These are phyloP conservation scores for Neospermospora avenae DNA, from an alignment of 2,329 filamentous ascomycete species.

Conservation along the genomic window DNA sequence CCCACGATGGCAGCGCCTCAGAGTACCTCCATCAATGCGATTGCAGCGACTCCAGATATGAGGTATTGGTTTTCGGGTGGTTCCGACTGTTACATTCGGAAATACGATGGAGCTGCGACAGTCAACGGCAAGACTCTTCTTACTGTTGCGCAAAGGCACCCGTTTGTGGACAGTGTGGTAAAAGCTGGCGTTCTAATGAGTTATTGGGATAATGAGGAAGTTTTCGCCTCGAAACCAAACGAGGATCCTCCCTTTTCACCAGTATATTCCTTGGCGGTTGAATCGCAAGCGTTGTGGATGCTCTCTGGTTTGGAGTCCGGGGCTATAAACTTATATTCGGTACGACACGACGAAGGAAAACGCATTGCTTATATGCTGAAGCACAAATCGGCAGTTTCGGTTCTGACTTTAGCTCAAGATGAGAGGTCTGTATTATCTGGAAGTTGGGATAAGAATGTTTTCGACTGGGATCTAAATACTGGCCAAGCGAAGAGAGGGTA, in stretches of 20 bases:
- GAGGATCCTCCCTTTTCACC: conserved; percentile 72
- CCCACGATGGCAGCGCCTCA: conserved; percentile 96
- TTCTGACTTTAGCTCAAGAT: conserved; percentile 76
- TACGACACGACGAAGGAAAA: conserved; percentile 92
- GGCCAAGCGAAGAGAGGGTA: conserved; percentile 75
- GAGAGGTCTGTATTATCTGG: conserved; percentile 87
- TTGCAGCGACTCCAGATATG: conserved; percentile 89
- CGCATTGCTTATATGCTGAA: conserved; percentile 76
- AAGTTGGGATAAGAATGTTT: conserved; percentile 92
- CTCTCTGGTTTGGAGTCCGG: conserved; percentile 88
- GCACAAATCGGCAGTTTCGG: conserved; percentile 89
- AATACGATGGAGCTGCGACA: conserved; percentile 92
- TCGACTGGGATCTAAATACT: conserved; percentile 93
- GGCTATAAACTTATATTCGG: conserved; percentile 87
- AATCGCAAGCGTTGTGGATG: conserved; percentile 87
- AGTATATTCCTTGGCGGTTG: conserved; percentile 89
- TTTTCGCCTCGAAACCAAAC: conserved; percentile 34
- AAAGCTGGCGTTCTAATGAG: conserved; percentile 93
- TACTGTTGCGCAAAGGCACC: conserved; percentile 92
- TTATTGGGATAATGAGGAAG: conserved; percentile 98
- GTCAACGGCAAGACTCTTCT: conserved; percentile 92
- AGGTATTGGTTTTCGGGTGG: conserved; percentile 94
- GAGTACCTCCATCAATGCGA: conserved; percentile 89
- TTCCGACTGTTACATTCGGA: conserved; percentile 91
- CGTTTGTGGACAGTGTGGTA: conserved; percentile 94